Evolutionary conservation across 1,284 basidiomycete genomes (phyloP).

Genomic region (Apiotrichum veenhuisii): DNA sequence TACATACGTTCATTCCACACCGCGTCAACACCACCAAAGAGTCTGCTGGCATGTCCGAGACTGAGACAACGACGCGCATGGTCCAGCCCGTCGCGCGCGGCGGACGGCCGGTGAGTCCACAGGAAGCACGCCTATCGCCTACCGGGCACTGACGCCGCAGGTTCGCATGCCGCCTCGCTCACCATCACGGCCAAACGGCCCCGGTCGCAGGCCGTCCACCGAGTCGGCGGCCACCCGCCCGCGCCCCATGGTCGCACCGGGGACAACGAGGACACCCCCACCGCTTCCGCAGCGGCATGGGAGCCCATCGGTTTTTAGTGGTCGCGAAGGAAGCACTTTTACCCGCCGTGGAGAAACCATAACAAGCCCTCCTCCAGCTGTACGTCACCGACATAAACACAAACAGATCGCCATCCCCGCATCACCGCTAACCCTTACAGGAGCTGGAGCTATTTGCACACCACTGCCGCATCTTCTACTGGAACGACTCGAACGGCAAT

Average conservation of each 20-base stretch:
- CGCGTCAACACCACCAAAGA: no score
- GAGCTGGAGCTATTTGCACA: slow-evolving; percentile 39
- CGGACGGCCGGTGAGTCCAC: not conserved
- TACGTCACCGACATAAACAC: slow-evolving; percentile 8
- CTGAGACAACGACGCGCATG: not conserved
- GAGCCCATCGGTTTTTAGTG: slow-evolving; percentile 17
- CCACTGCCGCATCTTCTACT: slow-evolving; percentile 42
- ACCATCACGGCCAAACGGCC: not conserved
- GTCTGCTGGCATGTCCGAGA: not conserved
- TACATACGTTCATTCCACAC: no score
- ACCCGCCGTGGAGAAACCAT: slow-evolving; percentile 23
- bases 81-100: not conserved
- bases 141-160: not conserved
- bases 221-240: not conserved
- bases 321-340: slow-evolving; percentile 31
- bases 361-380: slow-evolving; percentile 25
- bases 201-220: not conserved
- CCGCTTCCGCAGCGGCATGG: slow-evolving; percentile 8
- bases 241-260: not conserved
- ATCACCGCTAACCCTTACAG: slow-evolving; percentile 14
- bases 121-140: not conserved
- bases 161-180: not conserved
- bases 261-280: slow-evolving; percentile 4
- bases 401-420: no score
- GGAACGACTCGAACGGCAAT: slow-evolving; percentile 21